Base-by-base conservation (phyloP, 768 basidiomycete genomes). In the Rickenella mellea region DNA sequence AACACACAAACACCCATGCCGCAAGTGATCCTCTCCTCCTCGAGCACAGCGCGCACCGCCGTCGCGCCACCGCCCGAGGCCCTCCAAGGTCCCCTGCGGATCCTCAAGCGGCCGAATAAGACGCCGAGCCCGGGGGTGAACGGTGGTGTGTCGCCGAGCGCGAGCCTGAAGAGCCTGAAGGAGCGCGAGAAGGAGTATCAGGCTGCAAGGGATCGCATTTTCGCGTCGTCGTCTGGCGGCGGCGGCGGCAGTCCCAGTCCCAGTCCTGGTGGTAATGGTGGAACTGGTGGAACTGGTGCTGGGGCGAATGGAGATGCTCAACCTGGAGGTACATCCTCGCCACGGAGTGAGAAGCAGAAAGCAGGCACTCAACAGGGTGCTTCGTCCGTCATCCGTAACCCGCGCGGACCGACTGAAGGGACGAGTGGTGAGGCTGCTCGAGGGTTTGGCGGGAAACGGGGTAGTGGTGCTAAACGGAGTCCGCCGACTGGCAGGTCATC, bases 171-270 rank as follows among this genome's bases (percentile, higher is more conserved):
- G 7, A 48, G 72, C 3, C 62, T 83, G 3, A 70, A 76, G 26
- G 80, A 83, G 42, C 73, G 83, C 30, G 83, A 85, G 55, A 79
- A 74, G 14, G 71, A 77, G 41, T 88, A 88, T 56, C 72, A 79
- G 43, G 81, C 76, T 15, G 83, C 85, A 2, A 64, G 85, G 21
- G 75, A 80, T 42, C 70, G 85, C 17, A 87, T 88, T 40, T 88
- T 87, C 33, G 33, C 19, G 52, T 44, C 14, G 45, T 37, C 21
- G 17, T 28, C 17, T 1, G n/a, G n/a, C n/a, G n/a, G n/a, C n/a
- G n/a, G n/a, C n/a, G n/a, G n/a, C n/a, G n/a, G n/a, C n/a, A n/a
- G n/a, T n/a, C n/a, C n/a, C n/a, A n/a, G n/a, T n/a, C n/a, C n/a
- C n/a, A n/a, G n/a, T n/a, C n/a, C n/a, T 46, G 76, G 78, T 3